phyloP scores from a whole-genome alignment of 1,284 basidiomycete genomes.

The Albatrellus sp. region DNA sequence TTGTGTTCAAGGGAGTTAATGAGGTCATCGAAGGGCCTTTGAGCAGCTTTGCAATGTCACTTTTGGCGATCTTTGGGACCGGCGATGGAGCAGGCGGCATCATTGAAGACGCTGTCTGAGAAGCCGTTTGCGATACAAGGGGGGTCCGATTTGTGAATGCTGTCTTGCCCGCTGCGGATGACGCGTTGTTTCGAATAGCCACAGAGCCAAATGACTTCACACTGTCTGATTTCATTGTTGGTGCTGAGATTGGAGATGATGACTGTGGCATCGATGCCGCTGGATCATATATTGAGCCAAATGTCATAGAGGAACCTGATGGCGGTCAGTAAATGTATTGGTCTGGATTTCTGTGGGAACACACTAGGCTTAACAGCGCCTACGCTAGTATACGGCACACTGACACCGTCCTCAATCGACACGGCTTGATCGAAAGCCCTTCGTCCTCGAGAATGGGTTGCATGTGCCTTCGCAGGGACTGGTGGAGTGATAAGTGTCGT shows the following conservation, averaged over 20 bases:
- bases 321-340: conserved; percentile 4
- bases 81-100: conserved; percentile 20
- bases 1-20: conserved; percentile 39
- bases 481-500: conserved; percentile 30
- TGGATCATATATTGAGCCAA: conserved; percentile 75
- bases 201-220: conserved; percentile 76
- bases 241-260: conserved; percentile 26
- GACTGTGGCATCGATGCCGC: conserved; percentile 58
- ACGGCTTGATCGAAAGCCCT: conserved; percentile 59
- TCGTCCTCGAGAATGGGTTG: conserved; percentile 58
- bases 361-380: conserved; percentile 53
- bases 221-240: too few relatives aligned
- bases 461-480: conserved; percentile 18
- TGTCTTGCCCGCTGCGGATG: conserved; percentile 7
- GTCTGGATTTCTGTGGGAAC: conserved; percentile 11
- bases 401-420: conserved; percentile 65
- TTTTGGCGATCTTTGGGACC: conserved; percentile 29
- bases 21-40: conserved; percentile 34
- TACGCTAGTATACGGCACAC: conserved; percentile 41
- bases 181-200: conserved; percentile 16
- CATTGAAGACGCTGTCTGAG: conserved; percentile 23
- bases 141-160: conserved; percentile 19
- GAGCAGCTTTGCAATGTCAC: conserved; percentile 60
- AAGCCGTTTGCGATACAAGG: conserved; percentile 10
- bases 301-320: conserved; percentile 55